A percentile compares a stretch with the other conserved stretches of the same genome.
Conservation (phyloP, 352 stramenopile species). For the Phytophthora nicotianae region DNA sequence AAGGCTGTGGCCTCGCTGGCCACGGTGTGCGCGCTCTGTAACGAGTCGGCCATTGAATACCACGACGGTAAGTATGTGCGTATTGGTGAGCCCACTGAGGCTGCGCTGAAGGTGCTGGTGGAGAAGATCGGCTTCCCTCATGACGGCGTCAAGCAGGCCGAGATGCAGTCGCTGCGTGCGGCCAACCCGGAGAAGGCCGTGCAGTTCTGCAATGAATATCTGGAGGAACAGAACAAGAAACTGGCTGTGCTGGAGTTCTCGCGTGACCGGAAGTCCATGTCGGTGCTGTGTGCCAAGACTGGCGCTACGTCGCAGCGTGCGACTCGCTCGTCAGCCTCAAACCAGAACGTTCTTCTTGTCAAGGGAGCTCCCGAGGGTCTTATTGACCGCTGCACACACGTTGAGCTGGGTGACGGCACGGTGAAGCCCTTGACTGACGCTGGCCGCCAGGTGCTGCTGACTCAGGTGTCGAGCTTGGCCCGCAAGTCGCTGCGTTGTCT, state of each 20-base stretch:
- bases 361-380: slow-evolving; percentile 99
- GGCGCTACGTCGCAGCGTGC: slow-evolving; percentile 38
- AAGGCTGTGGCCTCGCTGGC: slow-evolving; percentile 86
- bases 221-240: slow-evolving; percentile 86
- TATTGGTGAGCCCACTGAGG: slow-evolving; percentile 97
- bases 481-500: slow-evolving; percentile 95
- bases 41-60: slow-evolving; percentile 95
- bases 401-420: slow-evolving; percentile 93
- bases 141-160: slow-evolving; percentile 63
- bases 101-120: slow-evolving; percentile 94
- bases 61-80: slow-evolving; percentile 87
- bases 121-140: slow-evolving; percentile 94
- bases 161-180: slow-evolving; percentile 60
- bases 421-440: slow-evolving; percentile 92
- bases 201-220: slow-evolving; percentile 87
- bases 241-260: slow-evolving; percentile 96
- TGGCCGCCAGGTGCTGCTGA: slow-evolving; percentile 87
- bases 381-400: slow-evolving; percentile 94
- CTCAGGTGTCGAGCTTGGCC: slow-evolving; percentile 92
- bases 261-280: slow-evolving; percentile 98
- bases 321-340: slow-evolving; percentile 65
- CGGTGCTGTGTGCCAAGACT: slow-evolving; percentile 88
- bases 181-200: slow-evolving; percentile 73
- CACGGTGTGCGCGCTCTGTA: slow-evolving; percentile 95
- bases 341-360: slow-evolving; percentile 95